Evolutionary conservation across 148 eudicot genomes (phyloP).

Genomic region (Spergularia marina): DNA sequence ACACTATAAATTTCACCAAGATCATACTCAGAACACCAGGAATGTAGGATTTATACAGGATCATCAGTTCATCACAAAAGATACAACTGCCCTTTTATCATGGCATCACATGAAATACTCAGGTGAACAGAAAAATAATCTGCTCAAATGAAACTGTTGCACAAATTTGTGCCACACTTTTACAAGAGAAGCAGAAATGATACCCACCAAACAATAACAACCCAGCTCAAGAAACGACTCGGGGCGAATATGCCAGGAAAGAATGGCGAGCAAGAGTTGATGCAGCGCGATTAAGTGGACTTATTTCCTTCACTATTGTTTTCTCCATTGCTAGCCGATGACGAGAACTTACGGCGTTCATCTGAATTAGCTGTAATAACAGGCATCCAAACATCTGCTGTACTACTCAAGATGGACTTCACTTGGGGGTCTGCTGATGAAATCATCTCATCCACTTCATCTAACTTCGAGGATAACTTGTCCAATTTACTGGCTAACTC

Average conservation of each 20-base stretch:
- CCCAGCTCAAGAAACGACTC: neutral
- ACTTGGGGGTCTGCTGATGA: constrained; percentile 81
- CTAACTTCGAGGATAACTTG: constrained; percentile 71
- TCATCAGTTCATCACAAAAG: no score
- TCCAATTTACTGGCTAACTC: constrained; percentile 78
- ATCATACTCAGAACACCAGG: no score
- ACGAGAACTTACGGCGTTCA: constrained; percentile 63
- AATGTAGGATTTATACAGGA: no score
- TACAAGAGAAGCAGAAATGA: no score
- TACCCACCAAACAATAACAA: no score
- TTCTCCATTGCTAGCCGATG: constrained; percentile 34
- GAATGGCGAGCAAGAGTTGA: neutral
- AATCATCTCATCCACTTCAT: constrained; percentile 78
- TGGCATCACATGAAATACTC: no score
- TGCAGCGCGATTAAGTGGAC: constrained; percentile 21
- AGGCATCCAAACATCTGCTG: constrained; percentile 98
- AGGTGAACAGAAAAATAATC: no score
- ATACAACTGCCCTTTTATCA: no score
- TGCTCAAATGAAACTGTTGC: no score
- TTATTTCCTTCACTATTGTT: constrained; percentile 28
- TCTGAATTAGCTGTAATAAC: constrained; percentile 86
- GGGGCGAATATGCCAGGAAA: neutral
- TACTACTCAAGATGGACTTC: constrained; percentile 64
- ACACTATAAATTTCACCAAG: no score
- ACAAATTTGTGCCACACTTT: no score